Base-by-base conservation (phyloP, 306 rosid genomes). In the Quillaja saponaria region DNA sequence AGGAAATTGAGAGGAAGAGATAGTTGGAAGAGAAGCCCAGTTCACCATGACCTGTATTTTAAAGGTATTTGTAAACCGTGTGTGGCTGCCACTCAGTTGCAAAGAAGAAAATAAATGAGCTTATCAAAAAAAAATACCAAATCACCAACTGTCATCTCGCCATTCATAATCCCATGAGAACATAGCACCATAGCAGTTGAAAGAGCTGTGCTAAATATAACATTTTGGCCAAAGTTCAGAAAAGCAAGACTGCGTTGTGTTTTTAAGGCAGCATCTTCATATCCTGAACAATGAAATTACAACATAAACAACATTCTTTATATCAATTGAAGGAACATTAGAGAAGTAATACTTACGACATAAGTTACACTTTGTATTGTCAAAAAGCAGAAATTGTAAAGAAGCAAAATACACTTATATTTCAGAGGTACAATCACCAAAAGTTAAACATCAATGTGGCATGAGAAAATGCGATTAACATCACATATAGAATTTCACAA, bases 1-100 rank as follows among this genome's bases (percentile, higher is more conserved):
- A 92, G 95, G 74, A 88, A 92, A 78, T 86, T 88, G 63, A 92
- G 95, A 21, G 98, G 98, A 79, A 92, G 96, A 34, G 98, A 92
- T 21, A 92, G 75, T 80, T 92, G 98, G 85, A 92, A 92, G 69
- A 92, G 94, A 70, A 92, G 98, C 55, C 98, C 96, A 80, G n/a
- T 92, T 92, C 73, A 92, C 98, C 98, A 92, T 92, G 54, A 92
- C 98, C 98, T 92, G 82, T 37, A 48, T 42, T 55, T 54, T 41
- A 67, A 50, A 52, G 61, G 17, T 53, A 61, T 66, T 60, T 48
- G 67, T 40, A 55, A 64, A 35, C 62, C 13, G 33, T 19, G n/a
- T n/a, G 20, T 17, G 58, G 61, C 56, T 33, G n/a, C n/a, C n/a
- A n/a, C n/a, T n/a, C n/a, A n/a, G 76, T 55, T 55, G 60, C 13